Conservation (phyloP, 2,329 filamentous ascomycete genomes). For the Pseudogymnoascus sp. region DNA sequence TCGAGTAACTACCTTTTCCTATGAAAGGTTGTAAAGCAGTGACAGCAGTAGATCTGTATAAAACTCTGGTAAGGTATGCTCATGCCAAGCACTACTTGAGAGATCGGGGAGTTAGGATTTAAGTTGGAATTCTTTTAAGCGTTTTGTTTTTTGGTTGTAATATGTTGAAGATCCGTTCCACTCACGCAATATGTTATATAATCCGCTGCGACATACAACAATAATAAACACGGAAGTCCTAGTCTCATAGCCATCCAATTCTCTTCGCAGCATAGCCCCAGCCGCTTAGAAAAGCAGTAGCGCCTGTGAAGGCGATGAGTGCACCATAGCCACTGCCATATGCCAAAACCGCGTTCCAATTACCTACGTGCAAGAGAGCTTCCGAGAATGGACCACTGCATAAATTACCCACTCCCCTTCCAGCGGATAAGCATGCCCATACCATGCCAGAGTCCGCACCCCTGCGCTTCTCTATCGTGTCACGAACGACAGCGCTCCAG, state of each 20-base stretch:
- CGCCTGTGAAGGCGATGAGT: conserved; percentile 44
- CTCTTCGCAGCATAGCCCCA: conserved; percentile 22
- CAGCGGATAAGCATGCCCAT: conserved; percentile 42
- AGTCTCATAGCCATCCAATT: not conserved
- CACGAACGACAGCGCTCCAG: conserved; percentile 29
- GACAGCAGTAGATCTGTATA: too few relatives aligned
- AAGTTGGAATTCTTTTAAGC: too few relatives aligned
- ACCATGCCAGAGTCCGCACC: conserved; percentile 16
- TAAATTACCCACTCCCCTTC: conserved; percentile 52
- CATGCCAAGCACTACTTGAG: too few relatives aligned
- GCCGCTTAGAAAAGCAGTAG: conserved; percentile 39
- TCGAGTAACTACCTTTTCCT: too few relatives aligned
- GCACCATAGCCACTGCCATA: conserved; percentile 43
- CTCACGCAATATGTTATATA: too few relatives aligned
- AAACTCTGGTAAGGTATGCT: too few relatives aligned
- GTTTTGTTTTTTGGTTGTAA: too few relatives aligned
- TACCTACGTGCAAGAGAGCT: conserved; percentile 36
- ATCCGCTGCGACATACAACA: not conserved
- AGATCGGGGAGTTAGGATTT: too few relatives aligned
- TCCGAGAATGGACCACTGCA: conserved; percentile 46
- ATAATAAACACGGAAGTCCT: not conserved
- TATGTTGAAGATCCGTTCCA: too few relatives aligned
- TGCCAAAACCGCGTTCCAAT: not conserved
- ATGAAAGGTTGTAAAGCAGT: too few relatives aligned
- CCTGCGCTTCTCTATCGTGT: not conserved